Percentiles rank a stretch among this genome's conserved stretches.
phyloP scores from a whole-genome alignment of 192 early-diverging fungal genomes.

The Gryganskiella cystojenkinii region DNA sequence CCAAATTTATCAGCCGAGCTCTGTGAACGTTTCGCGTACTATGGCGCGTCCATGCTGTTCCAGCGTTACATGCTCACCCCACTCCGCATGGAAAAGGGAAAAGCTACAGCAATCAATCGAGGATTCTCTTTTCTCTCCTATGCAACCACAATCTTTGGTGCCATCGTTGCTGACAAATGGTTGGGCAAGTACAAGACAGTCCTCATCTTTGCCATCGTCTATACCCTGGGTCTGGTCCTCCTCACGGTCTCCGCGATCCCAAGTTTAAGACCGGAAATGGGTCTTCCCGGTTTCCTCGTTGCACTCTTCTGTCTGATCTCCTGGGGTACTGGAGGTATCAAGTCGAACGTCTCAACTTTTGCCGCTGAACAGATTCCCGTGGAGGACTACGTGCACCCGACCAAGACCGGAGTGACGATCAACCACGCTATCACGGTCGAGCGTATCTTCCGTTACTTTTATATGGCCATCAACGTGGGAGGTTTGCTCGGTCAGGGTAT shows the following conservation, averaged over 20 bases:
- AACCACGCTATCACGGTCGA: constrained; percentile 71
- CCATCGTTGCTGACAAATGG: constrained; percentile 69
- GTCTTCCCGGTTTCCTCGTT: constrained; percentile 65
- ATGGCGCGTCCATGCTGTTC: constrained; percentile 68
- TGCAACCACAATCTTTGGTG: constrained; percentile 69
- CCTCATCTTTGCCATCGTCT: constrained; percentile 64
- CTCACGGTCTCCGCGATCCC: constrained; percentile 64
- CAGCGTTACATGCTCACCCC: constrained; percentile 71
- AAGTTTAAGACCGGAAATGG: constrained; percentile 58
- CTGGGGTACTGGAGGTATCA: constrained; percentile 72
- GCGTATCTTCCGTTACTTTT: constrained; percentile 79
- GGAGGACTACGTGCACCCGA: constrained; percentile 64
- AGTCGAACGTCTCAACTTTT: constrained; percentile 73
- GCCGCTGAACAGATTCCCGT: constrained; percentile 70
- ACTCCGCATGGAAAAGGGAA: constrained; percentile 50
- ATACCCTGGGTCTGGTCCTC: constrained; percentile 64
- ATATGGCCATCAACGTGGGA: constrained; percentile 75
- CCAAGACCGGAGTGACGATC: constrained; percentile 63
- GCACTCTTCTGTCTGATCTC: constrained; percentile 67
- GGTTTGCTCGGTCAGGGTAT: constrained; percentile 69
- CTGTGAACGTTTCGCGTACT: constrained; percentile 72
- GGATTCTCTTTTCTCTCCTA: constrained; percentile 76
- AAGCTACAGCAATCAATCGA: constrained; percentile 66
- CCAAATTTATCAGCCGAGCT: constrained; percentile 71
- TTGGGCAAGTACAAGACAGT: constrained; percentile 76